Conservation (phyloP, 164 flowering plant species). For the Dillenia turbinata region DNA sequence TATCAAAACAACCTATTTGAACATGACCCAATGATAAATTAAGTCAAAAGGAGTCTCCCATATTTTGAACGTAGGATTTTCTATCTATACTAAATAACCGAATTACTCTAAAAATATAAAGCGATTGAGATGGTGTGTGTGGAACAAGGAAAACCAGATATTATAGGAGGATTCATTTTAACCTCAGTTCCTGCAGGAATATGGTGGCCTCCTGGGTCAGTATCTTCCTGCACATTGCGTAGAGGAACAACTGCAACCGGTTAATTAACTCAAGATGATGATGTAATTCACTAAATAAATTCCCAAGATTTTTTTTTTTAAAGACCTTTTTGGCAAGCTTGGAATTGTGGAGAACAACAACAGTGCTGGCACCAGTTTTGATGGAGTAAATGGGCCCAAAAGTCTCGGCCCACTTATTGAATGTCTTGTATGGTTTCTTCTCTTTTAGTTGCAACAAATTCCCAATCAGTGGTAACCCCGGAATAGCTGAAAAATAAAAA, state of each 20-base stretch:
- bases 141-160: too few relatives aligned
- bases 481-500: slow-evolving; percentile 41
- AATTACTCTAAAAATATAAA: too few relatives aligned
- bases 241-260: slow-evolving; percentile 79
- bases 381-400: slow-evolving; percentile 82
- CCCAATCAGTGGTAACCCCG: slow-evolving; percentile 78
- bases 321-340: slow-evolving; percentile 80
- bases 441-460: slow-evolving; percentile 70
- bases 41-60: too few relatives aligned
- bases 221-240: slow-evolving; percentile 79
- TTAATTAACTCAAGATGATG: too few relatives aligned
- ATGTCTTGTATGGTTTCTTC: slow-evolving; percentile 78
- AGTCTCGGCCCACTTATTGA: slow-evolving; percentile 55
- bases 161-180: background rate
- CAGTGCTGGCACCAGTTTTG: slow-evolving; percentile 53
- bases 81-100: too few relatives aligned
- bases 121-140: too few relatives aligned
- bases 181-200: slow-evolving; percentile 88
- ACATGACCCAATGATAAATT: too few relatives aligned
- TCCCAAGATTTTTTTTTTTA: too few relatives aligned
- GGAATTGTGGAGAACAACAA: slow-evolving; percentile 66
- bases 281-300: too few relatives aligned
- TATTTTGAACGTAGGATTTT: too few relatives aligned
- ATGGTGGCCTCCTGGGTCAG: slow-evolving; percentile 71
- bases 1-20: too few relatives aligned